Percentiles rank a stretch among this genome's conserved stretches.
These are phyloP conservation scores for Nectriaceae sp. DNA, from an alignment of 2,329 filamentous ascomycete species.

Conservation along the genomic window DNA sequence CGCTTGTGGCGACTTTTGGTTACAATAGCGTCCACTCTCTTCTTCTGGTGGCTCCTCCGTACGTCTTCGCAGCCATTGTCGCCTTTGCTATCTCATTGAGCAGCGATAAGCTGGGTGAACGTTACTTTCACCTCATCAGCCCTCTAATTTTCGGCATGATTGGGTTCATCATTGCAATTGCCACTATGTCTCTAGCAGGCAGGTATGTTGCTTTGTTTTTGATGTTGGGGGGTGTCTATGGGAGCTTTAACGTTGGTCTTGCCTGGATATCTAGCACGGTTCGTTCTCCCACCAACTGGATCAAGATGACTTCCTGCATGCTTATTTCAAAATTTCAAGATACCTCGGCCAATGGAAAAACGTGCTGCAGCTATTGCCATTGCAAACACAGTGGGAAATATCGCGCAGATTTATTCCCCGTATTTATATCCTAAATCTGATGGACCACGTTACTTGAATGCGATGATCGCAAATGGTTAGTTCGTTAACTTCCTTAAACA, in stretches of 20 bases:
- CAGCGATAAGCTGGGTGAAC: constrained; percentile 70
- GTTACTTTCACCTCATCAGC: constrained; percentile 66
- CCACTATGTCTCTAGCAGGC: constrained; percentile 41
- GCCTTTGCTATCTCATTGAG: constrained; percentile 69
- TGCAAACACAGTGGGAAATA: neutral
- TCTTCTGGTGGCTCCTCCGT: constrained; percentile 66
- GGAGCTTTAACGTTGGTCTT: neutral
- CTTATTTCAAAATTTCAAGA: no score
- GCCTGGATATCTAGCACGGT: neutral
- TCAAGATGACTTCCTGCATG: no score
- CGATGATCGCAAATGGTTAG: neutral
- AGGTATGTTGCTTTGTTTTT: neutral
- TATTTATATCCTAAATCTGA: neutral
- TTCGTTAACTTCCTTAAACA: neutral
- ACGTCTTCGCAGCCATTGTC: constrained; percentile 62
- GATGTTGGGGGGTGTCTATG: neutral
- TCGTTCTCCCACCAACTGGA: neutral
- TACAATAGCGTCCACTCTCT: constrained; percentile 54
- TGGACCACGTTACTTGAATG: neutral
- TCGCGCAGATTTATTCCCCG: neutral
- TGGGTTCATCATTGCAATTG: constrained; percentile 68
- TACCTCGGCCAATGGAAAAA: no score
- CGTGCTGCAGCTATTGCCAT: neutral
- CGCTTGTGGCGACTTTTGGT: neutral
- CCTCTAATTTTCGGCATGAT: constrained; percentile 63